Evolutionary conservation across 2,329 filamentous ascomycete genomes (phyloP), one percentile per base, ranked within the genome.

Genomic region (Leptographium radiaticola): DNA sequence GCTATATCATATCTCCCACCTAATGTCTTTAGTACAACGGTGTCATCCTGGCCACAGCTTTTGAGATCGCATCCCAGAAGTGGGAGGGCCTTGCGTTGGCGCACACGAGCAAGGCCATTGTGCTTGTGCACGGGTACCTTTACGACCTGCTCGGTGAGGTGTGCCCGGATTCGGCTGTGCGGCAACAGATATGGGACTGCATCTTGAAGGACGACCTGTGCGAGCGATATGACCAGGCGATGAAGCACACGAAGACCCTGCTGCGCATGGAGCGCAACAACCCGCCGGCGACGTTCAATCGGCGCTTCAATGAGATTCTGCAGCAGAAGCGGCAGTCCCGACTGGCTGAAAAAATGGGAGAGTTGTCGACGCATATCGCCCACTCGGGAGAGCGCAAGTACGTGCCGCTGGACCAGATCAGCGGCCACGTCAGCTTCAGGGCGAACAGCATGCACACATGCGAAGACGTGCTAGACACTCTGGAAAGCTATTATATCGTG

Each of bases 401-500:
- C 13, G 25, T 57, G 12, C 15, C 7, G 2, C 9, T 59, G 1
- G 12, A 50, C 1, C 1, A 5, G 1, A 15, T 58, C 20, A 33
- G 15, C 1, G 16, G 20, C 25, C 16, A 59, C 7, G 20, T 42
- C 2, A 20, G n/a, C 3, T 53, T 59, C 53, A 62, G 58, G 49
- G 46, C 42, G 16, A 63, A 62, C 48, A 51, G 42, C 1, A 53
- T 62, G 16, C 58, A 61, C 13, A 48, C 56, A 1, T 57, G 56
- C 48, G 68, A 76, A 38, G 72, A 81, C 11, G 74, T 86, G 6
- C 78, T 84, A 53, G 76, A 86, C 55, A 75, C 78, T 1, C 68
- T 87, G 0, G 64, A 70, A 33, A 71, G 75, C 2, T 87, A 83
- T 64, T 86, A 87, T 67, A 72, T 77, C 31, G 75, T 84, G 1